These are phyloP conservation scores for Penicillium hordei DNA, from an alignment of 2,329 filamentous ascomycete species.

Conservation along the genomic window DNA sequence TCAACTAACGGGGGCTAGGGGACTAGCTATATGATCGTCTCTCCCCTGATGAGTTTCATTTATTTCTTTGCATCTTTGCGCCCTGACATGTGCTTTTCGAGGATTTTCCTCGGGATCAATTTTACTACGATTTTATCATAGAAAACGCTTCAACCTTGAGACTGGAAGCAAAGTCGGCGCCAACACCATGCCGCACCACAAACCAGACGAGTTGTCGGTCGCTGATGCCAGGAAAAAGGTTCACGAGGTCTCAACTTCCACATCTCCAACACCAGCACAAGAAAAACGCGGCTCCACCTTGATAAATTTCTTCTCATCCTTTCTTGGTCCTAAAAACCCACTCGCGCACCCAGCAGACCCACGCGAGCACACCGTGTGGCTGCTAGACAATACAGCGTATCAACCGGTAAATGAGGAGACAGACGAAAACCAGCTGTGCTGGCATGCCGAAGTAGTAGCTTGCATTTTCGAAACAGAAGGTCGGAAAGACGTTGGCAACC, in stretches of 20 bases:
- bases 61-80: neutral
- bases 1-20: slow-evolving; percentile 3
- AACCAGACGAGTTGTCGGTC: slow-evolving; percentile 9
- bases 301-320: slow-evolving; percentile 29
- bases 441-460: slow-evolving; percentile 80
- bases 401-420: slow-evolving; percentile 43
- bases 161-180: neutral
- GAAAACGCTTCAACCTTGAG: neutral
- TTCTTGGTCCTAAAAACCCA: slow-evolving; percentile 53
- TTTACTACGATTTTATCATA: neutral
- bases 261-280: slow-evolving; percentile 1
- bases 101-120: neutral
- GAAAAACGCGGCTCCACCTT: slow-evolving; percentile 20
- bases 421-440: slow-evolving; percentile 42
- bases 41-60: slow-evolving; percentile 17
- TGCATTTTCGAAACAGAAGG: slow-evolving; percentile 76
- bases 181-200: slow-evolving; percentile 15
- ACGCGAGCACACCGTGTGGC: slow-evolving; percentile 74
- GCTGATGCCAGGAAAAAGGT: slow-evolving; percentile 4
- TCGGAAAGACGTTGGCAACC: slow-evolving; percentile 64
- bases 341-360: slow-evolving; percentile 60
- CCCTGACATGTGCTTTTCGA: slow-evolving; percentile 5
- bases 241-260: neutral
- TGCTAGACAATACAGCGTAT: slow-evolving; percentile 87
- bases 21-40: slow-evolving; percentile 24